Base-by-base conservation (phyloP, 2,329 filamentous ascomycete genomes). In the Colletotrichum echinochloae region DNA sequence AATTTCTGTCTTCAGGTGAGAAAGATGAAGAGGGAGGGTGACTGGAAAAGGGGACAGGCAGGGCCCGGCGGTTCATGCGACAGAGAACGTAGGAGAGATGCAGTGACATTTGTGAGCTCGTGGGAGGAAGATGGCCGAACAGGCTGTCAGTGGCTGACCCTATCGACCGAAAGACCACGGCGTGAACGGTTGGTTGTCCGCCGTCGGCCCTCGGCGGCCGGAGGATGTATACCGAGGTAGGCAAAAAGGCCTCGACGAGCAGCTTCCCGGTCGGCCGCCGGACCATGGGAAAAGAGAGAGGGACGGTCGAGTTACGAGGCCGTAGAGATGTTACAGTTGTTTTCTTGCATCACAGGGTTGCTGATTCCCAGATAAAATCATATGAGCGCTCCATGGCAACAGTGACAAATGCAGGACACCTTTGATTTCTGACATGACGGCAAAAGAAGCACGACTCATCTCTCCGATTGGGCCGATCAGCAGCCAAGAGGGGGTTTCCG, bases 61-160 rank as follows among this genome's bases (percentile, higher is more conserved):
- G 48, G 54, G 18, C 54, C 37, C 35, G 46, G 54, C 55, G 20
- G 44, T 28, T 60, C 16, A 60, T 69, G 66, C 48, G 54, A 66
- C 54, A 39, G 62, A 60, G 46, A 48, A 39, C 59, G 46, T 66
- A 55, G 52, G 55, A 69, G 55, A 69, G 62, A 66, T 69, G 66
- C 65, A 60, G 39, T 56, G 54, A n/a, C 46, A 39, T 41, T 48
- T 39, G 14, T 37, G 54, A 16, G 37, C 65, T 49, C 39, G 54
- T 41, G 66, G 54, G 46, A 60, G 33, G 54, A 12, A 33, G 52
- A 30, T 52, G 60, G 54, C 37, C 23, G 51, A 55, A 41, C 51
- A 44, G n/a, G n/a, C 61, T 35, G n/a, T 14, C 6, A n/a, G 35
- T 30, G 61, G 18, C 51, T 37, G 16, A 20, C 9, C 18, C 14